A percentile compares a stretch with the other conserved stretches of the same genome.
These are phyloP conservation scores for Galeopsis tetrahit DNA, from an alignment of 257 asterid genomes.

Conservation along the genomic window DNA sequence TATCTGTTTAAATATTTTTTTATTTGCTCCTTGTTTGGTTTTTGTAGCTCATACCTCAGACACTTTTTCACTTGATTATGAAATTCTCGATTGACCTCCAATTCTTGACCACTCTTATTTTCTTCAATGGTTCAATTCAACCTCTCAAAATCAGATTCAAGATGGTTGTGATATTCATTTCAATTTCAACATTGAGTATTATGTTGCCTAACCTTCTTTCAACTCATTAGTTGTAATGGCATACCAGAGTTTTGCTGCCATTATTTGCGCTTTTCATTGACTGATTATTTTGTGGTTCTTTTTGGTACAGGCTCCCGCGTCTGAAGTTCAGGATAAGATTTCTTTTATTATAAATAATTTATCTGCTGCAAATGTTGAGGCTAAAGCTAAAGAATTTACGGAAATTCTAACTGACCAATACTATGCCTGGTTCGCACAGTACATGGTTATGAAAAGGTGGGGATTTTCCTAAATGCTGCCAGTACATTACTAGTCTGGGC, in stretches of 20 bases:
- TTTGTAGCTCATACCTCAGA: slow-evolving; percentile 25
- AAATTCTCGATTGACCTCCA: slow-evolving; percentile 1
- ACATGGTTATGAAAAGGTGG: slow-evolving; percentile 97
- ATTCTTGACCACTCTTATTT: background rate
- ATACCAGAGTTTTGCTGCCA: slow-evolving; percentile 18
- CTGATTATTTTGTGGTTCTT: slow-evolving; percentile 29
- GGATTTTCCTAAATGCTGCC: slow-evolving; percentile 14
- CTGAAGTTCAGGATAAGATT: slow-evolving; percentile 92
- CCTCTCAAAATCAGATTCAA: slow-evolving; percentile 1
- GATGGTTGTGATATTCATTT: background rate
- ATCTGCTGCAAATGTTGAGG: slow-evolving; percentile 81
- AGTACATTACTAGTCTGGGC: slow-evolving; percentile 4
- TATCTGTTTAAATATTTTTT: slow-evolving; percentile 21
- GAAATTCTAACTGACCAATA: slow-evolving; percentile 75
- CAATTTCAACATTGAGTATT: background rate
- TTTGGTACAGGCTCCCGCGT: slow-evolving; percentile 80
- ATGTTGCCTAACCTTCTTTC: slow-evolving; percentile 6
- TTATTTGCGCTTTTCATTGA: background rate
- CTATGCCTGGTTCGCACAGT: slow-evolving; percentile 98
- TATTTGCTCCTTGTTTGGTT: background rate
- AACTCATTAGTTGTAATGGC: background rate
- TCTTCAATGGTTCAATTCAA: slow-evolving; percentile 10
- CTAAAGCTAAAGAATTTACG: slow-evolving; percentile 85
- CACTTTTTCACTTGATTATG: slow-evolving; percentile 5
- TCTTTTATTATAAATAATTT: slow-evolving; percentile 85